A percentile compares a stretch with the other conserved stretches of the same genome.
These are phyloP conservation scores for Chytriomyces sp. DNA, from an alignment of 192 early-diverging fungal species.

Conservation along the genomic window DNA sequence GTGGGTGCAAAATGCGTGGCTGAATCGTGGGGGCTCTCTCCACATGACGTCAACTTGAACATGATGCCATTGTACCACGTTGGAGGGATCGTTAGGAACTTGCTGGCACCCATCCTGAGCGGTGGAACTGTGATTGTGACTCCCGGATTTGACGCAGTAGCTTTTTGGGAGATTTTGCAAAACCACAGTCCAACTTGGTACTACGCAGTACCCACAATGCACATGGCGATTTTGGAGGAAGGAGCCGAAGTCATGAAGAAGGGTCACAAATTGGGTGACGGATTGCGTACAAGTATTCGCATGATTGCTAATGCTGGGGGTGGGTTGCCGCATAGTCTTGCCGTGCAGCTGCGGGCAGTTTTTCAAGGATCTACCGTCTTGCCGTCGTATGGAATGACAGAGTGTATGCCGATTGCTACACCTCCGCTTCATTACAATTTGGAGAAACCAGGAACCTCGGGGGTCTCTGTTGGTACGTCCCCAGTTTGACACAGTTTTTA, in stretches of 20 bases:
- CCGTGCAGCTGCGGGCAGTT: constrained; percentile 35
- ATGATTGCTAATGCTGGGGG: constrained; percentile 57
- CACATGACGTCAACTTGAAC: constrained; percentile 39
- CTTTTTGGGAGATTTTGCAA: constrained; percentile 44
- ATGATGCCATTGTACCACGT: constrained; percentile 57
- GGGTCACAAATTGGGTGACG: constrained; percentile 4
- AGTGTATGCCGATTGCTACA: constrained; percentile 60
- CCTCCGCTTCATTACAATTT: constrained; percentile 48
- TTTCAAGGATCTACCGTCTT: constrained; percentile 40
- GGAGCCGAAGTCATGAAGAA: background rate
- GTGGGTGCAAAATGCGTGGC: constrained; percentile 37
- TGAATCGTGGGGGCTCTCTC: constrained; percentile 52
- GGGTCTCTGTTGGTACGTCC: constrained; percentile 33
- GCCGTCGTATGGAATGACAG: constrained; percentile 59
- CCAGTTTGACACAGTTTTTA: background rate
- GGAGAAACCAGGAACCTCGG: constrained; percentile 47
- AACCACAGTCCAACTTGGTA: constrained; percentile 38
- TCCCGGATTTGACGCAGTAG: constrained; percentile 38
- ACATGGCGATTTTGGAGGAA: constrained; percentile 58
- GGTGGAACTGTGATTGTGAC: constrained; percentile 75
- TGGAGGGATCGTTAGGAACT: constrained; percentile 78
- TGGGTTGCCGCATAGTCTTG: constrained; percentile 45
- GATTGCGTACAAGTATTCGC: constrained; percentile 31
- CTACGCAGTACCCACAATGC: constrained; percentile 78
- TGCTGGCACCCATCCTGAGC: constrained; percentile 70